A percentile compares a stretch with the other conserved stretches of the same genome.
phyloP scores from a whole-genome alignment of 352 stramenopile species.

The Pythium rishiriense region DNA sequence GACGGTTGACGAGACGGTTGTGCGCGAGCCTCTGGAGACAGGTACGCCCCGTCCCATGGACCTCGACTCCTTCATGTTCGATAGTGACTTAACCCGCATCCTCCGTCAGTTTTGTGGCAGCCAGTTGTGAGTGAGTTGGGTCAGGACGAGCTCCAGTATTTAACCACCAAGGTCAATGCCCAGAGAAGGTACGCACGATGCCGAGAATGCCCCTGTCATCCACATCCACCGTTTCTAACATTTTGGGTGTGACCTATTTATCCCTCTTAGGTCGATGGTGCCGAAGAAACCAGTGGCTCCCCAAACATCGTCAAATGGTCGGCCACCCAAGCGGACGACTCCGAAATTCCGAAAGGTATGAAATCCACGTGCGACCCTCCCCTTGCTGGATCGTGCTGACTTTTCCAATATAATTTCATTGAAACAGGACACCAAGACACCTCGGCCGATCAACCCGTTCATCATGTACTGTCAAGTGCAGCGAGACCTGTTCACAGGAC shows the following conservation, averaged over 20 bases:
- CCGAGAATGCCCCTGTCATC: too few relatives aligned
- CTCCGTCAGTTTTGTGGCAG: constrained; percentile 58
- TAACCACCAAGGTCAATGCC: constrained; percentile 40
- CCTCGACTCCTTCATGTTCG: background rate
- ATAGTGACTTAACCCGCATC: background rate
- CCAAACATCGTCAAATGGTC: constrained; percentile 20
- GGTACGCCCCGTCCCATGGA: constrained; percentile 4
- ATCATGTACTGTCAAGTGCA: constrained; percentile 85
- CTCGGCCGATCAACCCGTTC: constrained; percentile 77
- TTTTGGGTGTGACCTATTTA: too few relatives aligned
- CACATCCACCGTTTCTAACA: background rate
- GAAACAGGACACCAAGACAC: constrained; percentile 47
- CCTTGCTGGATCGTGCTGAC: too few relatives aligned
- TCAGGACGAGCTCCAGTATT: constrained; percentile 66
- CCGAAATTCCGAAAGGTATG: constrained; percentile 30
- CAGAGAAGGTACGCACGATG: constrained; percentile 15
- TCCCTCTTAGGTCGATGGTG: constrained; percentile 39
- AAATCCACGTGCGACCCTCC: too few relatives aligned
- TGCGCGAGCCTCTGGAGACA: constrained; percentile 48
- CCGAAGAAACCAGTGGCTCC: constrained; percentile 36
- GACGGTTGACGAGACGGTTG: constrained; percentile 39
- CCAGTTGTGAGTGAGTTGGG: constrained; percentile 70
- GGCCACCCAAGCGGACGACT: constrained; percentile 28
- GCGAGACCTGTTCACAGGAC: constrained; percentile 57
- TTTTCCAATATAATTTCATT: background rate